Evolutionary conservation across 129 eudicot genomes (phyloP), one percentile per base, ranked within the genome.

Genomic region (Tagetes erecta): DNA sequence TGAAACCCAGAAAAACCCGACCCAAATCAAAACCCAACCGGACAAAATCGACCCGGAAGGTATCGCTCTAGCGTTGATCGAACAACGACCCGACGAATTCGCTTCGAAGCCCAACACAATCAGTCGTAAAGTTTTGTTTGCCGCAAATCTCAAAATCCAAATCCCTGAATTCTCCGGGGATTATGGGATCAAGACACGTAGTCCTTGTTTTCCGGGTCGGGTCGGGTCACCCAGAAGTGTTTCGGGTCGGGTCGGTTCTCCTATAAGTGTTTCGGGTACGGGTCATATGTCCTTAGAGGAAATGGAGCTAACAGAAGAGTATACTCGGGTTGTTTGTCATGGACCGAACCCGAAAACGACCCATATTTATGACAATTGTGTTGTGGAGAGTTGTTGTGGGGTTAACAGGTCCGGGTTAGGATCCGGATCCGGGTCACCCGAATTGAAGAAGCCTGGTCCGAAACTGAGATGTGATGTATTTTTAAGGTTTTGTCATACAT

Each of bases 301-400:
- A 72, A 87, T 91, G 91, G 97, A 91, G 86, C 86, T 87, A 3
- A 83, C 91, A 0, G 97, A 91, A 80, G 94, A 91, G 64, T 91
- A 91, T 77, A 87, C 97, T 30, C 77, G 97, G n/a, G 97, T 91
- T 37, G 82, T 91, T 10, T 78, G 88, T 3, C 80, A 76, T 71
- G 97, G 97, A 11, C 91, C 97, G 12, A 87, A 87, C 75, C 97
- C 97, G 70, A 87, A 62, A 44, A 87, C 94, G 8, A 91, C 87
- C 44, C 97, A 86, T 76, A 91, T 91, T 57, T 91, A 85, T 45
- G 94, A 91, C 76, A 88, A 91, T 62, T 91, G 94, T 76, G 74
- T 91, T 74, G 87, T 91, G 38, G 94, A 86, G 74, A 81, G 91
- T 62, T 87, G 94, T 37, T 83, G 84, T 77, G 91, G 85, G 68